These are phyloP conservation scores for Aspergillus unguis DNA, from an alignment of 2,329 filamentous ascomycete genomes.

Conservation along the genomic window DNA sequence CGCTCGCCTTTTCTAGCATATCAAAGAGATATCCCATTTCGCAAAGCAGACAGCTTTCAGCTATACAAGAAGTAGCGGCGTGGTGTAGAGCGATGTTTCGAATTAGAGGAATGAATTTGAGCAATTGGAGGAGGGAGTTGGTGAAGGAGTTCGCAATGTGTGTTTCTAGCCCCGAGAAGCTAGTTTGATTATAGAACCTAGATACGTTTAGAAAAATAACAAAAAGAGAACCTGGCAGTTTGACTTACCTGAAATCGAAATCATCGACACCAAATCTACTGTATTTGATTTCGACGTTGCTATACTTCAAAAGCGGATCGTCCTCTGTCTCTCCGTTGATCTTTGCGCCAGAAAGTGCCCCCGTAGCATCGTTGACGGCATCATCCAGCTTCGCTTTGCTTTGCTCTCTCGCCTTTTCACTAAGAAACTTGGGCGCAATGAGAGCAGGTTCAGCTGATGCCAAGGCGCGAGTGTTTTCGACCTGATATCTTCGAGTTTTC, in stretches of 20 bases:
- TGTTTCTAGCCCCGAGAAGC: conserved; percentile 87
- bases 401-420: conserved; percentile 77
- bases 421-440: conserved; percentile 85
- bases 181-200: conserved; percentile 91
- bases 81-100: conserved; percentile 87
- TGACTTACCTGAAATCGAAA: conserved; percentile 90
- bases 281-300: conserved; percentile 96
- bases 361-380: conserved; percentile 55
- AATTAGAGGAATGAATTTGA: conserved; percentile 84
- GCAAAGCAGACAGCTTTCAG: conserved; percentile 81
- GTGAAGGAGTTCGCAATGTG: conserved; percentile 97
- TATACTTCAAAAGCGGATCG: conserved; percentile 84
- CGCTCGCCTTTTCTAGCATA: conserved; percentile 94
- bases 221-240: neutral
- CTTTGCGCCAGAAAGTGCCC: conserved; percentile 65
- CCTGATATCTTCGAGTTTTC: conserved; percentile 73
- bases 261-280: conserved; percentile 99
- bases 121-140: conserved; percentile 84
- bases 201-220: neutral
- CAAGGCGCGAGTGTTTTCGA: conserved; percentile 68
- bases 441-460: conserved; percentile 60
- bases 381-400: conserved; percentile 39
- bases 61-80: conserved; percentile 77
- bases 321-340: conserved; percentile 69
- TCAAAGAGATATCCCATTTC: conserved; percentile 95